Evolutionary conservation across 106 monocot genomes (phyloP).

Genomic region (Allium cepa): DNA sequence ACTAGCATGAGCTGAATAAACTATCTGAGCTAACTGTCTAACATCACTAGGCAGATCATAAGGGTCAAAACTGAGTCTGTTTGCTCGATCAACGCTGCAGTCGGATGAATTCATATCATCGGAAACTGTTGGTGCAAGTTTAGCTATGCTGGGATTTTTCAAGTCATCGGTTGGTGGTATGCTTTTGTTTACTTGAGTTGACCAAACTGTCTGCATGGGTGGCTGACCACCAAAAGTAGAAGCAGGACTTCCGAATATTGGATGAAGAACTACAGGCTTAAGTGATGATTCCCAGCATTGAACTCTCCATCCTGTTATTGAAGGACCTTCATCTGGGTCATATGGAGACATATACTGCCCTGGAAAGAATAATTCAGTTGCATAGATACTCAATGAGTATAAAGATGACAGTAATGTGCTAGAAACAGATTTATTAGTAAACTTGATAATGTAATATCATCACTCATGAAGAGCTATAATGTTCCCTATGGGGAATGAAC

Average conservation of each 20-base stretch:
- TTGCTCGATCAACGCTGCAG: slow-evolving; percentile 70
- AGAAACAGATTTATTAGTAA: no score
- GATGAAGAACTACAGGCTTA: slow-evolving; percentile 97
- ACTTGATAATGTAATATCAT: no score
- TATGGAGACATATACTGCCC: slow-evolving; percentile 99
- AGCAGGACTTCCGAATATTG: slow-evolving; percentile 94
- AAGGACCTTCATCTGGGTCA: slow-evolving; percentile 99
- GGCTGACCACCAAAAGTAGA: slow-evolving; percentile 82
- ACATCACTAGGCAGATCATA: slow-evolving; percentile 98
- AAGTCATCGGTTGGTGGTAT: slow-evolving; percentile 92
- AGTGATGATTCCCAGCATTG: slow-evolving; percentile 98
- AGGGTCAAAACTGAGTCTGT: slow-evolving; percentile 86
- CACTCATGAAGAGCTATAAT: no score
- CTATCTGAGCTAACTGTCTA: slow-evolving; percentile 92
- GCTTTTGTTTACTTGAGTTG: slow-evolving; percentile 81
- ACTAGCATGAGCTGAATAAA: slow-evolving; percentile 93
- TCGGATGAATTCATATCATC: slow-evolving; percentile 88
- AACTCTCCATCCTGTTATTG: slow-evolving; percentile 98
- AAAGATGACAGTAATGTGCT: no score
- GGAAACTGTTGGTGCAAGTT: slow-evolving; percentile 33
- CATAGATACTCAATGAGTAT: no score
- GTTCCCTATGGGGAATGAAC: no score
- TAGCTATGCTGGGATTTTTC: slow-evolving; percentile 42
- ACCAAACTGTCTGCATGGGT: slow-evolving; percentile 98
- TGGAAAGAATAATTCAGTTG: slow-evolving; percentile 16